Evolutionary conservation across 306 rosid genomes (phyloP).

Genomic region (Glycine soja): DNA sequence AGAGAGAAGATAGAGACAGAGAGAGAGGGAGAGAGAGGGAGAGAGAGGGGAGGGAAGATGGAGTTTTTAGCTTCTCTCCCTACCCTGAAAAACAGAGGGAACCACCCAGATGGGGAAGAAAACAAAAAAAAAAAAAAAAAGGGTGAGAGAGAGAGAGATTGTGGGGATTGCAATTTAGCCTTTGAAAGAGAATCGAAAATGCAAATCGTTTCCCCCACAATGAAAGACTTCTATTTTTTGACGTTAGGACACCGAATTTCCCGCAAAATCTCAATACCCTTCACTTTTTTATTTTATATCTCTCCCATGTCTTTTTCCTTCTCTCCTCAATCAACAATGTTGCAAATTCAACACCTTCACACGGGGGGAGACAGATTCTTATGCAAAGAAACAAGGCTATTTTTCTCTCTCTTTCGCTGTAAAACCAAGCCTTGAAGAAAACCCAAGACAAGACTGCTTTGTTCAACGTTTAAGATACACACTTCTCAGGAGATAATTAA

Average conservation of each 20-base stretch:
- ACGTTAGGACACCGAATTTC: conserved; percentile 58
- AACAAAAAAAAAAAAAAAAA: neutral
- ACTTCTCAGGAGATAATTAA: neutral
- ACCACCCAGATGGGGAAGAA: conserved; percentile 38
- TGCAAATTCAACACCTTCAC: conserved; percentile 45
- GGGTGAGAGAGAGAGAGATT: conserved; percentile 39
- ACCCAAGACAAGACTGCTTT: conserved; percentile 58
- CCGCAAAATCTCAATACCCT: conserved; percentile 49
- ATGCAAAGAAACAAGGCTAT: conserved; percentile 31
- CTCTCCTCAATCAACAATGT: conserved; percentile 50
- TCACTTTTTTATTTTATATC: conserved; percentile 5
- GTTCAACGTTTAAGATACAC: conserved; percentile 52
- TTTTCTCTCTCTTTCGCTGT: neutral
- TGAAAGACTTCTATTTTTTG: conserved; percentile 59
- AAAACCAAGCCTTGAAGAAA: conserved; percentile 64
- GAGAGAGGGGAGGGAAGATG: conserved; percentile 25
- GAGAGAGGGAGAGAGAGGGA: no score
- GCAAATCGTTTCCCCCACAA: conserved; percentile 45
- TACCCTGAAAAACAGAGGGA: conserved; percentile 56
- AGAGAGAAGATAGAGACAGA: no score
- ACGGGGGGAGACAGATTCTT: conserved; percentile 43
- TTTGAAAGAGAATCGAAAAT: conserved; percentile 47
- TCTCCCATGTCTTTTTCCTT: neutral
- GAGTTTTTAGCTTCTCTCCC: conserved; percentile 68
- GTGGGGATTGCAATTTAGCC: conserved; percentile 55